phyloP scores from a whole-genome alignment of 23 red algal genomes.

The Gracilaria gracilis region DNA sequence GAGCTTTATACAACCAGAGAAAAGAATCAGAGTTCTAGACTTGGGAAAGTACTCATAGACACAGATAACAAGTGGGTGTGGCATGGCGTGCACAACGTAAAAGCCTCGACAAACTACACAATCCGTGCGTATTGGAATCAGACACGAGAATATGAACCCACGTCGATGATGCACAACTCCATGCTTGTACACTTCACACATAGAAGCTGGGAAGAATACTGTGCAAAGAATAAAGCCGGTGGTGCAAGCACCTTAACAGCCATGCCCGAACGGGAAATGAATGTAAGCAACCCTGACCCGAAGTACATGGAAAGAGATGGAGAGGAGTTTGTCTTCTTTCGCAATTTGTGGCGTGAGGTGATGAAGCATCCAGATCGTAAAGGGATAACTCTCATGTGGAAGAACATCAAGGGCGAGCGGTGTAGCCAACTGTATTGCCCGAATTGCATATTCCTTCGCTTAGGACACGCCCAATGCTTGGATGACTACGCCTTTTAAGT shows the following conservation, averaged over 20 bases:
- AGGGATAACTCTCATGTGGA: not conserved
- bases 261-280: constrained; percentile 35
- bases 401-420: not conserved
- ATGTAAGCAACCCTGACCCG: constrained; percentile 27
- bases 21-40: constrained; percentile 8
- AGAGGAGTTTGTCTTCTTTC: constrained; percentile 9
- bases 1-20: constrained; percentile 50
- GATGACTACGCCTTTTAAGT: not conserved
- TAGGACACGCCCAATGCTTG: not conserved
- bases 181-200: constrained; percentile 66
- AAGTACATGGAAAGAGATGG: constrained; percentile 41
- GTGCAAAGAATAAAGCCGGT: constrained; percentile 49
- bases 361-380: constrained; percentile 14
- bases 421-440: constrained; percentile 14
- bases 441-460: not conserved
- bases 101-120: not conserved
- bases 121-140: constrained; percentile 41
- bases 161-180: constrained; percentile 29
- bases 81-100: constrained; percentile 25
- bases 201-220: constrained; percentile 63
- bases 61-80: constrained; percentile 7
- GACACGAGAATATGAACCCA: constrained; percentile 31
- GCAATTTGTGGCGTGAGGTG: constrained; percentile 7
- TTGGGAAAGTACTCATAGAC: constrained; percentile 43
- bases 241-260: constrained; percentile 51